Base-by-base conservation (phyloP, 768 basidiomycete species). In the Termitomyces sp. region DNA sequence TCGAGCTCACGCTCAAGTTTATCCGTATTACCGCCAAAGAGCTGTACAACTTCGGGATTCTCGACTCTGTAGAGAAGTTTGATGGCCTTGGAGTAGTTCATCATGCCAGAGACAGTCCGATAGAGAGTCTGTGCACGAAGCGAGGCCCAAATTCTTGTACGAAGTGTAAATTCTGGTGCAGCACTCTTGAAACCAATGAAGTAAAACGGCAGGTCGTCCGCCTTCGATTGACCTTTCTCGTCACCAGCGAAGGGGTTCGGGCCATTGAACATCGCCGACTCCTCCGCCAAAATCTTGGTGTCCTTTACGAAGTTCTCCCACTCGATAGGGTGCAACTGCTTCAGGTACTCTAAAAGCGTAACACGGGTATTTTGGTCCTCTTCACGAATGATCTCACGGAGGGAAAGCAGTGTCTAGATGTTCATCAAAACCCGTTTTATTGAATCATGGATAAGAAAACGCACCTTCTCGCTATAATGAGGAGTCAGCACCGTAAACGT, bases 241-340 rank as follows among this genome's bases (percentile, higher is more conserved):
- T 80, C 79, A 26, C 73, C 68, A 80, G 89, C 62, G 72, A 85
- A 71, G 65, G 86, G 92, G 62, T 82, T 84, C 49, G 81, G 74
- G 18, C 90, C 92, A 61, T 86, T 88, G 72, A 86, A 94, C 80
- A 88, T 83, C 33, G 88, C 84, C 2, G 92, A 92, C 69, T 99
- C 97, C 70, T 98, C 94, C 0, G 97, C 95, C 37, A 99, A 81
- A 64, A 99, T 99, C 80, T 94, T 98, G 68, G 97, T 99, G 70
- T 99, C 97, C 78, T 94, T 94, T 65, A 99, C 97, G 62, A 99
- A 98, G 72, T 99, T 98, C 73, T 96, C 93, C 97, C 97, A 99
- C 70, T 99, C 97, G 65, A 98, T 79, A 4, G 94, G 91, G 69
- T 99, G 97, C 39, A 99, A 84, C 69, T 98, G 97, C 74, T 99